These are phyloP conservation scores for Fraxinus dipetala DNA, from an alignment of 305 asterid genomes.

Conservation along the genomic window DNA sequence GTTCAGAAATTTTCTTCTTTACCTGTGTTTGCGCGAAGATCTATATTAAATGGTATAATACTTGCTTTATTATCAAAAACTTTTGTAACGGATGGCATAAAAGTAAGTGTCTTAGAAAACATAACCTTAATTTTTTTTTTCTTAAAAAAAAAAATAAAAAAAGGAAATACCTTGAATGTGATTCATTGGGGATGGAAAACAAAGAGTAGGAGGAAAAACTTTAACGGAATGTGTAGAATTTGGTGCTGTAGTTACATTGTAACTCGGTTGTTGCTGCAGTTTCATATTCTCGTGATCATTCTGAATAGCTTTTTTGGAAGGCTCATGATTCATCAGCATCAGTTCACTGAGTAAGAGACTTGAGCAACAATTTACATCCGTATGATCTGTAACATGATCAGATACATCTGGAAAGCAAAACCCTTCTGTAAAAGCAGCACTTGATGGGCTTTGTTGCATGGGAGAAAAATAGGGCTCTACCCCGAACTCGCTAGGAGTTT, in stretches of 20 bases:
- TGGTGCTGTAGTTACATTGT: conserved; percentile 18
- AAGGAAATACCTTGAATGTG: conserved; percentile 43
- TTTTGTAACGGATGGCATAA: neutral
- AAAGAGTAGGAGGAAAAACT: conserved; percentile 24
- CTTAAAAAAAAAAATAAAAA: neutral
- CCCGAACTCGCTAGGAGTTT: conserved; percentile 34
- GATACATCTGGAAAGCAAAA: conserved; percentile 35
- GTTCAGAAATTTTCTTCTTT: neutral
- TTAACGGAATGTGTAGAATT: conserved; percentile 12
- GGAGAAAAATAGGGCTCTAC: conserved; percentile 50
- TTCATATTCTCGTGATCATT: conserved; percentile 35
- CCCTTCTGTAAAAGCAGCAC: conserved; percentile 27
- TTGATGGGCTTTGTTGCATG: conserved; percentile 27
- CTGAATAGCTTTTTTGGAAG: conserved; percentile 20
- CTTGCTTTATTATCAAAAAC: neutral
- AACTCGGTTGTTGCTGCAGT: conserved; percentile 27
- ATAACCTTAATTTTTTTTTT: conserved; percentile 18
- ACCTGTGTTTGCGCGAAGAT: neutral
- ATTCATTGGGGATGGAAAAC: conserved; percentile 32
- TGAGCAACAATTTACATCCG: conserved; percentile 20
- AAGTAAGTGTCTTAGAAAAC: neutral
- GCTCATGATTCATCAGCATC: conserved; percentile 41
- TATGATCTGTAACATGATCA: conserved; percentile 13
- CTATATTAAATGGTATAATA: neutral
- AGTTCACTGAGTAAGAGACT: conserved; percentile 36